Base-by-base conservation (phyloP, 345 rosid genomes). In the Ceriops zippeliana region DNA sequence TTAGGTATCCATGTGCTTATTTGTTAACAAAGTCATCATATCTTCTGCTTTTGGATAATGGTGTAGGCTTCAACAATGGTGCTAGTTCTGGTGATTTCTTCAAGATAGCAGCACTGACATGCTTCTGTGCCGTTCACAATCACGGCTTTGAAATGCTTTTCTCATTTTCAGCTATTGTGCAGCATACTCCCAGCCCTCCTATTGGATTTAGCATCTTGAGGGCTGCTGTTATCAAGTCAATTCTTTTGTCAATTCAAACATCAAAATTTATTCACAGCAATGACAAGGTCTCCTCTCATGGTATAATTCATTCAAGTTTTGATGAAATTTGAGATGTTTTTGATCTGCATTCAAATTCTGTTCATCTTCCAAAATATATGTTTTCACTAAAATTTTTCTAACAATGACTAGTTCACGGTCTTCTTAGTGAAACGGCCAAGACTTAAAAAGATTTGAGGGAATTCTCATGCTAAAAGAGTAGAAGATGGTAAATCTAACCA, bases 151-250 rank as follows among this genome's bases (percentile, higher is more conserved):
- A 77, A 56, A 57, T 80, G 71, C 76, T 83, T 21, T 83, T 70
- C 65, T 77, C 83, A 47, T 83, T 79, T 75, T 79, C 83, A 46
- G 78, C 79, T 27, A 68, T 83, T 42, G 68, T 83, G 63, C 83
- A 79, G 67, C 81, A 83, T 59, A 69, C 82, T 54, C 83, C 83
- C 24, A 61, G 78, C 75, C 78, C 80, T 51, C 86, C 83, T 46
- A 56, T 83, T 38, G 86, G 86, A 13, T 79, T 83, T 71, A 72
- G 76, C 71, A 75, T 79, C 54, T 72, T 83, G 77, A 74, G 66
- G 71, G 86, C 86, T 61, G 86, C 83, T 38, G 35, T 83, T 71
- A 73, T 74, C 59, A 83, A 79, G 67, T 83, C 86, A 30, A 75
- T 83, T 68, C 67, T 83, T 28, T 77, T 79, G 37, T 83, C 81